phyloP scores from a whole-genome alignment of 106 monocot species.

The Xerophyta viscosa region DNA sequence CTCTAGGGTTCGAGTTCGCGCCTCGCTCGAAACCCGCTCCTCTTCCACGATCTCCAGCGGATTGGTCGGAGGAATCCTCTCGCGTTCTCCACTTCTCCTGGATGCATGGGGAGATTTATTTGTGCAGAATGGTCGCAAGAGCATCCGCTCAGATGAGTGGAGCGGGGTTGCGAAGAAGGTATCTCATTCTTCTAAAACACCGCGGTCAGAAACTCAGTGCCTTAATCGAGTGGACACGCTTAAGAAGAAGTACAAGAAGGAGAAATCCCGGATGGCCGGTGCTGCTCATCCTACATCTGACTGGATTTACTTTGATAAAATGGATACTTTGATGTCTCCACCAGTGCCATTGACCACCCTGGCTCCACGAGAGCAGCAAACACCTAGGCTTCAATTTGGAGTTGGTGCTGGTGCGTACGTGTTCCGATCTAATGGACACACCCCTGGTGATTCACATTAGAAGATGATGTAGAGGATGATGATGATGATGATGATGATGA shows the following conservation, averaged over 20 bases:
- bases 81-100: constrained; percentile 72
- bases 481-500: constrained; percentile 33
- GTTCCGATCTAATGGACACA: constrained; percentile 33
- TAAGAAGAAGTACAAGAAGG: constrained; percentile 94
- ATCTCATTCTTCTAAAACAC: constrained; percentile 29
- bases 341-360: background rate
- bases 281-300: constrained; percentile 17
- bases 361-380: constrained; percentile 9
- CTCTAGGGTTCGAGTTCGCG: constrained; percentile 74
- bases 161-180: constrained; percentile 71
- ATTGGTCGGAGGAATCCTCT: constrained; percentile 88
- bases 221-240: constrained; percentile 74
- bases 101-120: constrained; percentile 86
- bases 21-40: constrained; percentile 24
- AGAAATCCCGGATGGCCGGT: constrained; percentile 51
- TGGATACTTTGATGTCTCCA: constrained; percentile 56
- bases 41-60: constrained; percentile 22
- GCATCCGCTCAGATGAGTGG: constrained; percentile 84
- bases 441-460: constrained; percentile 36
- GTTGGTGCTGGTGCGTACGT: constrained; percentile 59
- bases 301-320: constrained; percentile 83
- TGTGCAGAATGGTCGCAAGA: constrained; percentile 65
- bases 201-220: constrained; percentile 56
- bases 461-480: constrained; percentile 38
- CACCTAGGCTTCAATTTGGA: constrained; percentile 36